Evolutionary conservation across 1,284 basidiomycete genomes (phyloP).

Genomic region (Cutaneotrichosporon spelunceum): DNA sequence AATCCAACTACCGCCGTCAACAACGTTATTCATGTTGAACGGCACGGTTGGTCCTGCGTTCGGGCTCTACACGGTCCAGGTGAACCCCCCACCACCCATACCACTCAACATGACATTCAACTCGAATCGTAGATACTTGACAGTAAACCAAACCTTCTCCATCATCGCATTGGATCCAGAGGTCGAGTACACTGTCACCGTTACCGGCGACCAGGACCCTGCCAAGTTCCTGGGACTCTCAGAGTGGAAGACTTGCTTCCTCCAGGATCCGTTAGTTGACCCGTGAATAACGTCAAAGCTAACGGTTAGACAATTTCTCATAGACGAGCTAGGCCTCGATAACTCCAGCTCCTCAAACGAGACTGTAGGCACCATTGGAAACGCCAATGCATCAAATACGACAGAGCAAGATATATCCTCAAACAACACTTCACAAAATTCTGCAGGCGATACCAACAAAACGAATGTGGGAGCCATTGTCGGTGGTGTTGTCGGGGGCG

Average conservation of each 20-base stretch:
- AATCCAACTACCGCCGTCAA: neutral
- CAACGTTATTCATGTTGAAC: neutral
- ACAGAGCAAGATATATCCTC: no score
- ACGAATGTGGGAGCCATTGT: neutral
- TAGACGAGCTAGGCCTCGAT: neutral
- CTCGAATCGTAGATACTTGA: neutral
- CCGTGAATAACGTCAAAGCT: no score
- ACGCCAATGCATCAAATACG: neutral
- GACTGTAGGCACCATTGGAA: neutral
- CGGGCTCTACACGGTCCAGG: neutral
- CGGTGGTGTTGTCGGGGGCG: neutral
- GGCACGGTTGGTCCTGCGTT: neutral
- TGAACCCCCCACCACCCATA: neutral
- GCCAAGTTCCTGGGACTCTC: neutral
- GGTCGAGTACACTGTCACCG: neutral
- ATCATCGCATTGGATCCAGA: neutral
- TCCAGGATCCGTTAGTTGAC: neutral
- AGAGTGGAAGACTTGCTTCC: neutral
- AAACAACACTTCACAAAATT: no score
- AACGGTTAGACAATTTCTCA: neutral
- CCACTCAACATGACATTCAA: neutral
- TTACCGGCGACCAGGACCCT: neutral
- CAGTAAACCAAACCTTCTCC: neutral
- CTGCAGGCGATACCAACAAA: no score
- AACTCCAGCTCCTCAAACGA: neutral